Evolutionary conservation across 768 basidiomycete species (phyloP).

Genomic region (Mycena rebaudengoi): DNA sequence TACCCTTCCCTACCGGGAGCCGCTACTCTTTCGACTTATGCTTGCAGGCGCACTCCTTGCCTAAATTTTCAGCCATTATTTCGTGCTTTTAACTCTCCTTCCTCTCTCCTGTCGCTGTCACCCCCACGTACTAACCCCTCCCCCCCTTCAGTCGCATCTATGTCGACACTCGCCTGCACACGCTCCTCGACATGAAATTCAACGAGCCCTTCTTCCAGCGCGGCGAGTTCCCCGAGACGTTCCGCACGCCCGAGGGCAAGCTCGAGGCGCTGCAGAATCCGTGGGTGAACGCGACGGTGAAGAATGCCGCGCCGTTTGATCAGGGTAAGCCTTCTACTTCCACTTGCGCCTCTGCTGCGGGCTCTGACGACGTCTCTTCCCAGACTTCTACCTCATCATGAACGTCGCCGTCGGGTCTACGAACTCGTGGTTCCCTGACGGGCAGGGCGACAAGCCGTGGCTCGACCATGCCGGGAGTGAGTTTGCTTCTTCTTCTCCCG

Average conservation of each 20-base stretch:
- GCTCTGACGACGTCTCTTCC: no score
- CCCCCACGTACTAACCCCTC: no score
- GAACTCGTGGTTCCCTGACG: slow-evolving; percentile 92
- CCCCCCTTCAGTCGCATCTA: slow-evolving; percentile 61
- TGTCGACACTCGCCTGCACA: slow-evolving; percentile 83
- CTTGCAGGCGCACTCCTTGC: no score
- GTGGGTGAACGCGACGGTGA: slow-evolving; percentile 77
- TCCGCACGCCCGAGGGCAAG: slow-evolving; percentile 48
- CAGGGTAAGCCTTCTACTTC: slow-evolving; percentile 56
- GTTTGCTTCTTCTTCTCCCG: slow-evolving; percentile 27
- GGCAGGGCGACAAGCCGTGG: slow-evolving; percentile 84
- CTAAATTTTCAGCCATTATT: no score
- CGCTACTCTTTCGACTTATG: no score
- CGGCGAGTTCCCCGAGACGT: slow-evolving; percentile 54
- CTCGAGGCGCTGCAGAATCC: slow-evolving; percentile 69
- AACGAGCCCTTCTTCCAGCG: slow-evolving; percentile 78
- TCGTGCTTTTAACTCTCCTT: slow-evolving; percentile 12
- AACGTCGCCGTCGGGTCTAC: slow-evolving; percentile 85
- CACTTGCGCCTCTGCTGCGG: background rate
- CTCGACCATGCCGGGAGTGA: slow-evolving; percentile 64
- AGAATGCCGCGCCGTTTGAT: slow-evolving; percentile 75
- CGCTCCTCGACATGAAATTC: slow-evolving; percentile 77
- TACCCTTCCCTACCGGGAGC: no score
- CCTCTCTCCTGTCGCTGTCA: slow-evolving; percentile 24
- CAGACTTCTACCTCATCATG: slow-evolving; percentile 84